Evolutionary conservation across 1,284 basidiomycete species (phyloP), one percentile per base, ranked within the genome.

Genomic region (Sparassis latifolia): DNA sequence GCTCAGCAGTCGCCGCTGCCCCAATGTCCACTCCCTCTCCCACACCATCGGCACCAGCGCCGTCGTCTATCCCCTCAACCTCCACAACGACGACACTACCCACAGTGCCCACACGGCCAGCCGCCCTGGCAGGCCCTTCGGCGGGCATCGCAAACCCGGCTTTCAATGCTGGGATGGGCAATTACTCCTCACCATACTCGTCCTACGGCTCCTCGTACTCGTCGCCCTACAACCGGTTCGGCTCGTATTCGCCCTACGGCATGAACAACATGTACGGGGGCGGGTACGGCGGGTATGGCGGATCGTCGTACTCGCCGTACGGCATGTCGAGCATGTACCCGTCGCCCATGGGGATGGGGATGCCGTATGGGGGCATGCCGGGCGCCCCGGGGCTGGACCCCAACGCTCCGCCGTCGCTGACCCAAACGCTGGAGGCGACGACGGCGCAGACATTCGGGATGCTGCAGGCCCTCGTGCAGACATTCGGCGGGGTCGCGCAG

Each of bases 401-500:
- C 45, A 73, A 74, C 59, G 72, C 53, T 48, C 69, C 68, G 49
- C 82, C 85, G 0, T 84, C 86, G 3, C 80, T 97, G 54, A 86
- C 92, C 0, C 91, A 93, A 62, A 85, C 91, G 0, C 85, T 97
- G 59, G 92, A 96, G 70, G 72, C 84, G 6, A 90, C 89, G 10
- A 98, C 95, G 0, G 88, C 92, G 53, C 88, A 92, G 48, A 97
- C 95, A 0, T 99, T 99, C 61, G 81, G 90, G 20, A 84, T 99
- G 51, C 77, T 99, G 44, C 92, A 97, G 62, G 90, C 88, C 35
- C 90, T 99, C 64, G 96, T 99, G 42, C 92, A 94, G 57, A 97
- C 96, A 2, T 97, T 99, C 68, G 84, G 88, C 0, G 95, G 95
- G 10, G 88, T 99, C 54, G 90, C 97, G 0, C 97, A 99, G 69